phyloP scores from a whole-genome alignment of 75 land plant species.

The Pseudotsuga menziesii region DNA sequence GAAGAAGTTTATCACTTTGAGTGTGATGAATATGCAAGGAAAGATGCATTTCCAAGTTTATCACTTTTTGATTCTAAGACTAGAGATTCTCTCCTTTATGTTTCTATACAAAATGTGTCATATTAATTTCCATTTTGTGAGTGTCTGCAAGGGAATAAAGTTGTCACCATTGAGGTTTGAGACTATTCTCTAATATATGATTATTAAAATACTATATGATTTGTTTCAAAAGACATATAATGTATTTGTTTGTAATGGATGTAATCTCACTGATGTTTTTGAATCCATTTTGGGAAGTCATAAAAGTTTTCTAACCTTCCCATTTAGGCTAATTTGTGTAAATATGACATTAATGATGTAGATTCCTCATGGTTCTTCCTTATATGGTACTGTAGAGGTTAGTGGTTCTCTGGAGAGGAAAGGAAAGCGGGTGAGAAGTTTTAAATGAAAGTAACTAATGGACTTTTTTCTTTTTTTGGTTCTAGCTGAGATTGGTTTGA shows the following conservation, averaged over 20 bases:
- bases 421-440: slow-evolving; percentile 65
- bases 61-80: too few species aligned
- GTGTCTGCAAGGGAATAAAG: slow-evolving; percentile 47
- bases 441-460: background rate
- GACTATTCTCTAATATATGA: background rate
- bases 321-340: too few species aligned
- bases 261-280: too few species aligned
- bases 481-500: background rate
- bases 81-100: too few species aligned
- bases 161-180: too few species aligned
- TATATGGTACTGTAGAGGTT: too few species aligned
- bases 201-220: background rate
- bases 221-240: too few species aligned
- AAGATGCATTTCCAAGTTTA: too few species aligned
- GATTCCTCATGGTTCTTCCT: too few species aligned
- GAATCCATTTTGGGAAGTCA: background rate
- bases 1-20: slow-evolving; percentile 74
- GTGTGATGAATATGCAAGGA: too few species aligned
- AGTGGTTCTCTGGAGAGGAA: slow-evolving; percentile 91
- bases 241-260: too few species aligned
- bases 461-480: background rate
- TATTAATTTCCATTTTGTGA: slow-evolving; percentile 45
- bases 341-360: slow-evolving; percentile 13
- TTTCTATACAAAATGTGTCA: slow-evolving; percentile 31
- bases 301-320: too few species aligned